Evolutionary conservation across 1,139 yeast genomes (phyloP).

Genomic region (Geotrichum macrosporum): DNA sequence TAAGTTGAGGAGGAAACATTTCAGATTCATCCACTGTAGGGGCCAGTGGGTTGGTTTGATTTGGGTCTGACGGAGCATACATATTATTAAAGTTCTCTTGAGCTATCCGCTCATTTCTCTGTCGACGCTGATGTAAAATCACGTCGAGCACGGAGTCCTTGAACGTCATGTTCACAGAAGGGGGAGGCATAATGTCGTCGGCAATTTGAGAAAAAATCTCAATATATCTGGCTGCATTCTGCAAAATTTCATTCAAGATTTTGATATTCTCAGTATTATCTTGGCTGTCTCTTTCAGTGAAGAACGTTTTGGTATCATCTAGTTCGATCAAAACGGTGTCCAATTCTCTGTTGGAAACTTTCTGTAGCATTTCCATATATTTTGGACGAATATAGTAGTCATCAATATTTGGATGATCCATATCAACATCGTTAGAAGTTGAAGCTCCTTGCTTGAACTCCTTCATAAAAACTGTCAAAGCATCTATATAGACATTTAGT

Average conservation of each 20-base stretch:
- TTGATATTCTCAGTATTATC: constrained; percentile 31
- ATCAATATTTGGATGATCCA: constrained; percentile 21
- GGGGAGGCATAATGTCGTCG: constrained; percentile 79
- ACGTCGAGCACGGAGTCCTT: constrained; percentile 92
- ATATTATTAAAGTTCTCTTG: constrained; percentile 60
- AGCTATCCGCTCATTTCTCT: constrained; percentile 70
- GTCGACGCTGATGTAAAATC: constrained; percentile 80
- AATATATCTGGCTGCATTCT: constrained; percentile 72
- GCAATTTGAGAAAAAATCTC: constrained; percentile 72
- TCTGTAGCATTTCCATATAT: constrained; percentile 70
- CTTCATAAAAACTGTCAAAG: constrained; percentile 27
- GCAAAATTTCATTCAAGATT: constrained; percentile 56
- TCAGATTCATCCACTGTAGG: constrained; percentile 33
- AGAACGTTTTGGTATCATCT: constrained; percentile 74
- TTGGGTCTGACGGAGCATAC: constrained; percentile 29
- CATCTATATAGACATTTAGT: constrained; percentile 15
- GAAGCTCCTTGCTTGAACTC: constrained; percentile 28
- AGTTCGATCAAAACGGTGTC: constrained; percentile 68
- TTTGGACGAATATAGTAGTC: constrained; percentile 45
- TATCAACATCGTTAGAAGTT: constrained; percentile 21
- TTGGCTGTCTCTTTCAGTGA: constrained; percentile 39
- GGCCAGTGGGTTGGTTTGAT: constrained; percentile 19
- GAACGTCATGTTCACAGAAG: constrained; percentile 70
- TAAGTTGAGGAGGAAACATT: constrained; percentile 77
- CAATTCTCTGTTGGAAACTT: constrained; percentile 76